Conservation (phyloP, 23 red algal genomes). For the Agarophyton chilense region DNA sequence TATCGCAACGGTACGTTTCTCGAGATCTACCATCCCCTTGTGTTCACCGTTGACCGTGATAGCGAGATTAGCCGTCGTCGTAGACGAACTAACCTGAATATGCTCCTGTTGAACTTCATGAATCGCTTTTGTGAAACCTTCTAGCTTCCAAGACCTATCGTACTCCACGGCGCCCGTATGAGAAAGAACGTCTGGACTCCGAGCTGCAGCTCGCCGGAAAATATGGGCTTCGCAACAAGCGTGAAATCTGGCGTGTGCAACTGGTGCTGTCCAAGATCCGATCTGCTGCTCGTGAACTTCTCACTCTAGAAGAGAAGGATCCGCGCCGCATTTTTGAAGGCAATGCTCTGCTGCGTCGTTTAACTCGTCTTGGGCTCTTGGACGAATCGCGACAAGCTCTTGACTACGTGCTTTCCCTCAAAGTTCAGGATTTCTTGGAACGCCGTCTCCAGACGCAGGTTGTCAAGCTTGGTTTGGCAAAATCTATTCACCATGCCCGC, state of each 20-base stretch:
- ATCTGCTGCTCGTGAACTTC: slow-evolving; percentile 89
- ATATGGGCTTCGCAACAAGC: slow-evolving; percentile 99
- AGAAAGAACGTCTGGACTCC: slow-evolving; percentile 96
- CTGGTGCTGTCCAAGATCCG: slow-evolving; percentile 99
- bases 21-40: background rate
- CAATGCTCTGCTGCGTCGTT: slow-evolving; percentile 86
- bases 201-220: slow-evolving; percentile 94
- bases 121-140: background rate
- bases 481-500: slow-evolving; percentile 98
- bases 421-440: slow-evolving; percentile 98
- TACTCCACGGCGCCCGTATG: slow-evolving; percentile 97
- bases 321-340: slow-evolving; percentile 95
- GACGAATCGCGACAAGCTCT: slow-evolving; percentile 93
- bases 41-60: background rate
- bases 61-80: background rate
- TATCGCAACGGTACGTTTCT: slow-evolving; percentile 72
- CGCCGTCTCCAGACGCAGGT: slow-evolving; percentile 98
- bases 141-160: slow-evolving; percentile 87
- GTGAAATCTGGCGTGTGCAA: slow-evolving; percentile 99
- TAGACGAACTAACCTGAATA: background rate
- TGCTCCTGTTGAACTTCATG: background rate
- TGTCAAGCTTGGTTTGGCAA: slow-evolving; percentile 95
- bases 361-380: slow-evolving; percentile 93
- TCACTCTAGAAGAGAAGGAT: slow-evolving; percentile 96
- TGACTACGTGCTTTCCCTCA: slow-evolving; percentile 97